These are phyloP conservation scores for Condylostoma magnum DNA, from an alignment of 169 alveolate species.

Conservation along the genomic window DNA sequence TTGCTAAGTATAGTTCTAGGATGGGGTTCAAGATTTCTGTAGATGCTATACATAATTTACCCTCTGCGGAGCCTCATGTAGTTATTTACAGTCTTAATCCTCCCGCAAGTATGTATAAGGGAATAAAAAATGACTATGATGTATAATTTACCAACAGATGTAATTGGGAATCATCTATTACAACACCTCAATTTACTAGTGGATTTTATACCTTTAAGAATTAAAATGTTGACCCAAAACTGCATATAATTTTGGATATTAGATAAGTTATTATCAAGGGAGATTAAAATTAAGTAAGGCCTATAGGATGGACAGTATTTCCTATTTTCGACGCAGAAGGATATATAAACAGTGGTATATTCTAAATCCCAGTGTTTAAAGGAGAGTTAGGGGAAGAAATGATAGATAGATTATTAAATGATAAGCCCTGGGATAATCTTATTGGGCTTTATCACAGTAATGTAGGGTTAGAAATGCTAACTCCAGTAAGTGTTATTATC, in stretches of 20 bases:
- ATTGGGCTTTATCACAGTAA: conserved; percentile 1
- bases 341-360: conserved; percentile 41
- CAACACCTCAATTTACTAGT: conserved; percentile 27
- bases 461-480: conserved; percentile 7
- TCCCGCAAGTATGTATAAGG: conserved; percentile 46
- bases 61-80: conserved; percentile 21
- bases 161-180: conserved; percentile 44
- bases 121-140: neutral
- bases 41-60: conserved; percentile 68
- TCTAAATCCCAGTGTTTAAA: conserved; percentile 41
- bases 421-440: conserved; percentile 45
- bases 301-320: conserved; percentile 39
- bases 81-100: conserved; percentile 42
- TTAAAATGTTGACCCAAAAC: conserved; percentile 15
- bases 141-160: conserved; percentile 31
- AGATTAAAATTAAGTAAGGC: conserved; percentile 14
- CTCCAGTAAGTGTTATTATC: conserved; percentile 30
- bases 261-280: conserved; percentile 8
- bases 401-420: conserved; percentile 14
- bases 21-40: conserved; percentile 62
- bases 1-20: conserved; percentile 51
- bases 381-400: conserved; percentile 29
- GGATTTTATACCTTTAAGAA: conserved; percentile 36
- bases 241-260: conserved; percentile 41
- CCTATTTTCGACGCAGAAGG: conserved; percentile 42